Evolutionary conservation across 2,329 filamentous ascomycete species (phyloP), one percentile per base, ranked within the genome.

Genomic region (Zopfia rhizophila): DNA sequence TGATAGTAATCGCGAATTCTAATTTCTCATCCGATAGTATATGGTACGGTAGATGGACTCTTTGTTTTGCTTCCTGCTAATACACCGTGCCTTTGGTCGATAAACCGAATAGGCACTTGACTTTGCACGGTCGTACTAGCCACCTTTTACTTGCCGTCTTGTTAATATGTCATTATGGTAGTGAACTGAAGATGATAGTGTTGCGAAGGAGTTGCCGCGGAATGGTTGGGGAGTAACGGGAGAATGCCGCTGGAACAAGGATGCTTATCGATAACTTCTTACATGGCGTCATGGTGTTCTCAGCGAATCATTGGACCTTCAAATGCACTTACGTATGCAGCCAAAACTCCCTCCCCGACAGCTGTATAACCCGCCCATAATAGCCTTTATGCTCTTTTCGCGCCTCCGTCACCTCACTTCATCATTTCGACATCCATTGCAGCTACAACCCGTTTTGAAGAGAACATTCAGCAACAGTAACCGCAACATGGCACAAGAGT

Each of bases 401-500:
- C 56, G 58, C 47, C 47, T 57, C 56, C 25, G 46, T 54, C 43
- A 51, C 13, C 23, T 23, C 23, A 23, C 25, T 29, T 28, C 23
- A 13, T 13, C 23, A 27, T 22, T 44, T 38, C 36, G 25, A 28
- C 33, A 38, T 28, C 11, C 16, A 37, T 42, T 52, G 38, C 51
- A 45, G 21, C 12, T 38, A 3, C 51, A 42, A 32, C 31, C 5
- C 10, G 48, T 38, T 33, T 33, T 57, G 14, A 55, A 55, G 32
- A 48, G 53, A 58, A 55, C 55, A 6, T 68, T 68, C 36, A 63
- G 52, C 37, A 65, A 55, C 22, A 63, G 55, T 27, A 46, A 62
- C 29, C 48, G 59, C 63, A 54, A 53, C 47, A 78, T 78, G 76
- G 71, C 75, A 8, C 69, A 72, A 53, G 74, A 80, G 55, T 80